These are phyloP conservation scores for Pseudogymnoascus sp. DNA, from an alignment of 2,329 filamentous ascomycete genomes.

Conservation along the genomic window DNA sequence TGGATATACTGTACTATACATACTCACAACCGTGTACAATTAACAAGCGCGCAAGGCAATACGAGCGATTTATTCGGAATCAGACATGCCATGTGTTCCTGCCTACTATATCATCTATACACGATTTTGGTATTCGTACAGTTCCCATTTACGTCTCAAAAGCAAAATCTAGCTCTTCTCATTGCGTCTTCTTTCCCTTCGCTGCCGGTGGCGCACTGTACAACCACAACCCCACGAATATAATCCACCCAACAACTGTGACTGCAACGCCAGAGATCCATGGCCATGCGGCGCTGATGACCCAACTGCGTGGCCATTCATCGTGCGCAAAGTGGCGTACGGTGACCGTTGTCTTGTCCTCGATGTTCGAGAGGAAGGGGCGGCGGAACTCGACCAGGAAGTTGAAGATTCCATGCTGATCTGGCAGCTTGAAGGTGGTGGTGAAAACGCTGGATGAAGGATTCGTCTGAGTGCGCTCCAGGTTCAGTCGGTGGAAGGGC, in stretches of 20 bases:
- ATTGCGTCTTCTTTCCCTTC: slow-evolving; percentile 34
- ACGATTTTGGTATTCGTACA: slow-evolving; percentile 14
- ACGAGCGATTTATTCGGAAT: not conserved
- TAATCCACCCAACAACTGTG: slow-evolving; percentile 75
- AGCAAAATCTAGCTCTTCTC: slow-evolving; percentile 11
- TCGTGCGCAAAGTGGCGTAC: slow-evolving; percentile 96
- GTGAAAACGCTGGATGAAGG: slow-evolving; percentile 64
- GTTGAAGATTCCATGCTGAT: slow-evolving; percentile 99
- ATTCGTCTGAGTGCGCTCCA: slow-evolving; percentile 49
- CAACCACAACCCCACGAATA: slow-evolving; percentile 82
- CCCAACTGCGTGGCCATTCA: slow-evolving; percentile 86
- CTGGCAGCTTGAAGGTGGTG: slow-evolving; percentile 71
- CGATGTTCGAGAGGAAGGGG: slow-evolving; percentile 78
- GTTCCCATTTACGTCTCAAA: not conserved
- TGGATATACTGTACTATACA: slow-evolving; percentile 4
- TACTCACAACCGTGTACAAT: slow-evolving; percentile 4
- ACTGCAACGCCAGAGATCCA: slow-evolving; percentile 85
- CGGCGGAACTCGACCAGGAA: slow-evolving; percentile 97
- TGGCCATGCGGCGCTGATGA: slow-evolving; percentile 85
- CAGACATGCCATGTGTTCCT: slow-evolving; percentile 7
- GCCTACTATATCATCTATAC: slow-evolving; percentile 8
- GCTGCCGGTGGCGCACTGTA: slow-evolving; percentile 52
- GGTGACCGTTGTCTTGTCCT: slow-evolving; percentile 91
- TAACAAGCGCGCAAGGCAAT: slow-evolving; percentile 1
- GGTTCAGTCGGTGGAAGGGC: slow-evolving; percentile 82